These are phyloP conservation scores for Orbilia brochopaga DNA, from an alignment of 2,329 filamentous ascomycete species.

Conservation along the genomic window DNA sequence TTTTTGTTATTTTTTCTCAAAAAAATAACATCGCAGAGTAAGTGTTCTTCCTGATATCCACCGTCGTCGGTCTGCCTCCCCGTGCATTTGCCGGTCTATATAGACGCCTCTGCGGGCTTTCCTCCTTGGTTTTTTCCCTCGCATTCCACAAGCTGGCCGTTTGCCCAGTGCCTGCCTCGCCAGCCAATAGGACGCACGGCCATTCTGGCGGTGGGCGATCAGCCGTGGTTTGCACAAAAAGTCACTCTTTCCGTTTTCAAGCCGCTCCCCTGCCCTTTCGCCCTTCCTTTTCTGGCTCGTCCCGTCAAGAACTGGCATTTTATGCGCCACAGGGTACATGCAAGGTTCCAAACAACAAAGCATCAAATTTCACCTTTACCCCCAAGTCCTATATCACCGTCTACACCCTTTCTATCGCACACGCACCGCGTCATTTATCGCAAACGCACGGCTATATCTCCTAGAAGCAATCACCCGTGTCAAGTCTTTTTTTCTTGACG, in stretches of 20 bases:
- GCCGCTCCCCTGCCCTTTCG: constrained; percentile 49
- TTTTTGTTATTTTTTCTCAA: constrained; percentile 45
- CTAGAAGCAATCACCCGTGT: constrained; percentile 5
- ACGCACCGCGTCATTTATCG: constrained; percentile 10
- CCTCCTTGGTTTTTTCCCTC: constrained; percentile 5
- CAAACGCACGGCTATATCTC: constrained; percentile 7
- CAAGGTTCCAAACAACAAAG: constrained; percentile 51
- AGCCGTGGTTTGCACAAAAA: constrained; percentile 49
- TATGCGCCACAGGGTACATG: constrained; percentile 50
- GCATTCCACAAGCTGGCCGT: constrained; percentile 42
- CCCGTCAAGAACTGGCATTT: constrained; percentile 50
- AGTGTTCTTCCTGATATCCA: constrained; percentile 21
- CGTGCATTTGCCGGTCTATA: neutral
- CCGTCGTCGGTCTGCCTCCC: neutral
- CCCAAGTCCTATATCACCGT: constrained; percentile 43
- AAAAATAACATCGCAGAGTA: constrained; percentile 46
- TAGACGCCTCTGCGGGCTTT: neutral
- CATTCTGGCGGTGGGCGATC: constrained; percentile 43
- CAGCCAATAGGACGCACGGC: constrained; percentile 48
- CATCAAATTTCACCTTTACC: constrained; percentile 51
- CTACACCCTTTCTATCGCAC: constrained; percentile 27
- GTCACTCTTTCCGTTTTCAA: constrained; percentile 51
- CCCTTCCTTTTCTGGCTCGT: constrained; percentile 51
- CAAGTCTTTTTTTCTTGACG: constrained; percentile 16
- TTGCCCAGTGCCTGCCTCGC: constrained; percentile 21